Evolutionary conservation across 1,139 yeast species (phyloP), one percentile per base, ranked within the genome.

Genomic region (Schizosaccharomyces versatilis): DNA sequence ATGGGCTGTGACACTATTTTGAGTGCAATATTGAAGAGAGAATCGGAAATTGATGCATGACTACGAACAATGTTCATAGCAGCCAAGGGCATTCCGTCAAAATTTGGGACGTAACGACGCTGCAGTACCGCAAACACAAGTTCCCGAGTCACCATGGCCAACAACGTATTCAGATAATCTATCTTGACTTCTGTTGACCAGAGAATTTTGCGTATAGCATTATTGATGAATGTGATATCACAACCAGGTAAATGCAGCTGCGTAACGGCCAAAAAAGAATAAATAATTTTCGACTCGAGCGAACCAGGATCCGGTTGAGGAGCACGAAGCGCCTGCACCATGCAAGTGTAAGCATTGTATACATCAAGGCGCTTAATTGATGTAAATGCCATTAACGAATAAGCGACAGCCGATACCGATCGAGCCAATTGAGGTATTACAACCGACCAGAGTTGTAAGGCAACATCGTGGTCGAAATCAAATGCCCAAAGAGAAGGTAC

Each of bases 81-180:
- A 9, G 49, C 19, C n/a, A 44, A 8, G 38, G 14, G 32, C 5
- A 10, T 8, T 9, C 49, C 49, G 38, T 44, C 38, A 44, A 44
- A 44, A 10, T n/a, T 36, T 36, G 38, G 32, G 2, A 44, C 8
- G 15, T 32, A 17, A n/a, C 32, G 38, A 44, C 49, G 49, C n/a
- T 32, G 49, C 8, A 44, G 12, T 3, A 44, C 7, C n/a, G 49
- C 49, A 44, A 44, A 32, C 9, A 44, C 49, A 19, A 32, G 12
- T 24, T 44, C 49, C 19, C 49, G 49, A 17, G 32, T 32, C 8
- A 44, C 49, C 49, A 44, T 44, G n/a, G 49, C 49, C 8, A 44
- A 8, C 14, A 44, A 44, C 3, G 15, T 24, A n/a, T 32, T 44
- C 7, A 44, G 38, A 9, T 17, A 44, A 44, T 44, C 32, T 1